A percentile compares a stretch with the other conserved stretches of the same genome.
phyloP scores from a whole-genome alignment of 768 basidiomycete species.

The Kwoniella sp. region DNA sequence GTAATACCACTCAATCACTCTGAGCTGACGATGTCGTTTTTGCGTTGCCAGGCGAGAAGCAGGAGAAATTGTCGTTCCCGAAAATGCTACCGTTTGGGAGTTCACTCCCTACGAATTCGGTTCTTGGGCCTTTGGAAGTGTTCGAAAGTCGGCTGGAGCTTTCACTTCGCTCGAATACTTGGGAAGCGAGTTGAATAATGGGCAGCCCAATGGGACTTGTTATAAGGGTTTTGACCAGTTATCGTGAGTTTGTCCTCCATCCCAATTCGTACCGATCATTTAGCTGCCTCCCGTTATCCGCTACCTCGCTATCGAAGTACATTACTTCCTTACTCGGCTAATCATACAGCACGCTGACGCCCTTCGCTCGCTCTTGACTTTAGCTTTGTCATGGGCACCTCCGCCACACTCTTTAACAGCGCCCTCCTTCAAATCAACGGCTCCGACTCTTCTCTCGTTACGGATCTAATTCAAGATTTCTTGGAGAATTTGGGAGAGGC shows the following conservation, averaged over 20 bases:
- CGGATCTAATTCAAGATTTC: conserved; percentile 41
- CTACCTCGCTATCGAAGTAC: too few relatives aligned
- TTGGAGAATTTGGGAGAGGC: conserved; percentile 44
- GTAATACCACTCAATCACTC: neutral
- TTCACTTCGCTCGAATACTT: conserved; percentile 62
- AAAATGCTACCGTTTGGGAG: conserved; percentile 55
- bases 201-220: conserved; percentile 65
- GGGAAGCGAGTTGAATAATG: conserved; percentile 68
- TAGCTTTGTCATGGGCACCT: conserved; percentile 72
- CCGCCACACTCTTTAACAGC: conserved; percentile 57
- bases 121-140: conserved; percentile 50
- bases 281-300: too few relatives aligned
- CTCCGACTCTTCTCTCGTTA: conserved; percentile 35
- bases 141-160: conserved; percentile 63
- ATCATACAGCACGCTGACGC: too few relatives aligned
- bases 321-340: too few relatives aligned
- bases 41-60: conserved; percentile 39
- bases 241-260: too few relatives aligned
- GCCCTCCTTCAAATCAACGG: conserved; percentile 44
- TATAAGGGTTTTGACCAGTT: conserved; percentile 70
- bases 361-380: too few relatives aligned
- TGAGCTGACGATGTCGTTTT: neutral
- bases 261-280: too few relatives aligned
- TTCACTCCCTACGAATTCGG: conserved; percentile 54
- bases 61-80: conserved; percentile 47